A percentile compares a stretch with the other conserved stretches of the same genome.
These are phyloP conservation scores for Mimosa bimucronata DNA, from an alignment of 306 rosid genomes.

Conservation along the genomic window DNA sequence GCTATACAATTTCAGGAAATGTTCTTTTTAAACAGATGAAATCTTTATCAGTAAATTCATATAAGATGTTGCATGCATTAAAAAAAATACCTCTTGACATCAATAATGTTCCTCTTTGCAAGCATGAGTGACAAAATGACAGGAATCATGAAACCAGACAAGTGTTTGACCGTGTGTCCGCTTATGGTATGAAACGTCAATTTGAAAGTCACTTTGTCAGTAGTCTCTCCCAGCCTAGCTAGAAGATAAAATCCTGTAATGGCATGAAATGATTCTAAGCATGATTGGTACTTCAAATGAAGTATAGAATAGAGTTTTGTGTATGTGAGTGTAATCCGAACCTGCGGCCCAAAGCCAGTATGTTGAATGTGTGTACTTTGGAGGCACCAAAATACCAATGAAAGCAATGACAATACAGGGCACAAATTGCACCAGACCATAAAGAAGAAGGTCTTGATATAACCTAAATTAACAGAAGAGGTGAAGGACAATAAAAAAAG, in stretches of 20 bases:
- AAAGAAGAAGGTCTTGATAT: conserved; percentile 89
- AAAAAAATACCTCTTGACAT: conserved; percentile 63
- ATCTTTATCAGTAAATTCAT: conserved; percentile 8
- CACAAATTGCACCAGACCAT: conserved; percentile 76
- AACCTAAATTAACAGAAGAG: conserved; percentile 46
- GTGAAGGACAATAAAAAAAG: conserved; percentile 18
- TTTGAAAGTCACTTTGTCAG: conserved; percentile 59
- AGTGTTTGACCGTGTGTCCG: conserved; percentile 96
- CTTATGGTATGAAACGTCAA: conserved; percentile 82
- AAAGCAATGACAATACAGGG: conserved; percentile 86
- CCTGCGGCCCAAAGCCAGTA: conserved; percentile 99
- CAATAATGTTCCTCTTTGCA: conserved; percentile 69
- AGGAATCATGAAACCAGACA: conserved; percentile 82
- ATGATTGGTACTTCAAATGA: conserved; percentile 1
- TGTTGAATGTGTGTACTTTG: conserved; percentile 89
- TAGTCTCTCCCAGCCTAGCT: conserved; percentile 87
- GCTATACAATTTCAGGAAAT: neutral
- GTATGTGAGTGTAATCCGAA: conserved; percentile 32
- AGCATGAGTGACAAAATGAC: conserved; percentile 91
- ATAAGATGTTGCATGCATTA: conserved; percentile 22
- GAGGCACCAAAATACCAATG: conserved; percentile 86
- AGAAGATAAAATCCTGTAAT: conserved; percentile 75
- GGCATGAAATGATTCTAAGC: conserved; percentile 24
- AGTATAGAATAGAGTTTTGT: neutral
- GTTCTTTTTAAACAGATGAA: neutral